A percentile compares a stretch with the other conserved stretches of the same genome.
Conservation (phyloP, 2,329 filamentous ascomycete species). For the Chalaropsis thielavioides region DNA sequence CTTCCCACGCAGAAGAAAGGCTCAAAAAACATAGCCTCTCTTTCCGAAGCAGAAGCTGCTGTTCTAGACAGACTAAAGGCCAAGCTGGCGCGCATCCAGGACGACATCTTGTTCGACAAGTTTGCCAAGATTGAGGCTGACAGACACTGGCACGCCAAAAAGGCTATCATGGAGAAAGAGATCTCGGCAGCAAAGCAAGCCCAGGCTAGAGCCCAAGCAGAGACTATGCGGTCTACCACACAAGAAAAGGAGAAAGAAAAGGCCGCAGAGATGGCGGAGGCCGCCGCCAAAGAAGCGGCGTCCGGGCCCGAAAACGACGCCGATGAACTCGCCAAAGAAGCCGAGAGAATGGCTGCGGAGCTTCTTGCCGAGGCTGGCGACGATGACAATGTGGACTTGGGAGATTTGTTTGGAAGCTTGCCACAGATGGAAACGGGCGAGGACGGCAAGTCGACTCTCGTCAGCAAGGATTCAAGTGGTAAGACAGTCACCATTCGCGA, state of each 20-base stretch:
- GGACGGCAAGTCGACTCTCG: constrained; percentile 44
- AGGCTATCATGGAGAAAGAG: constrained; percentile 47
- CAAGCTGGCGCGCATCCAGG: constrained; percentile 64
- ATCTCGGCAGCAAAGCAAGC: constrained; percentile 36
- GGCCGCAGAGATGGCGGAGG: constrained; percentile 17
- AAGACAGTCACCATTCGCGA: constrained; percentile 42
- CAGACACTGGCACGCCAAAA: constrained; percentile 47
- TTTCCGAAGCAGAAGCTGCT: constrained; percentile 26
- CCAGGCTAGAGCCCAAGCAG: constrained; percentile 21
- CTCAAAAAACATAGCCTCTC: constrained; percentile 23
- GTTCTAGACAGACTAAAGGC: constrained; percentile 52
- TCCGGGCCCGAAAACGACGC: constrained; percentile 22
- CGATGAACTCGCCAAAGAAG: constrained; percentile 40
- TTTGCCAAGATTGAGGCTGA: constrained; percentile 39
- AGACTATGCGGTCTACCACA: not conserved
- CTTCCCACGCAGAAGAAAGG: constrained; percentile 24
- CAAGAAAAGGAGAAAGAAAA: not conserved
- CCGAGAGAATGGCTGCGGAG: constrained; percentile 43
- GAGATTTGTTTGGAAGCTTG: constrained; percentile 41
- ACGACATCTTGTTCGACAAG: constrained; percentile 61
- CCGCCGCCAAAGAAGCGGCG: constrained; percentile 1
- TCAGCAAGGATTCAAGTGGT: constrained; percentile 38
- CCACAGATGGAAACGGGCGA: constrained; percentile 45
- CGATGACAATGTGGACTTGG: constrained; percentile 36
- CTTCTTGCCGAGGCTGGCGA: constrained; percentile 42